Evolutionary conservation across 345 rosid genomes (phyloP), one percentile per base, ranked within the genome.

Genomic region (Toxicodendron radicans): DNA sequence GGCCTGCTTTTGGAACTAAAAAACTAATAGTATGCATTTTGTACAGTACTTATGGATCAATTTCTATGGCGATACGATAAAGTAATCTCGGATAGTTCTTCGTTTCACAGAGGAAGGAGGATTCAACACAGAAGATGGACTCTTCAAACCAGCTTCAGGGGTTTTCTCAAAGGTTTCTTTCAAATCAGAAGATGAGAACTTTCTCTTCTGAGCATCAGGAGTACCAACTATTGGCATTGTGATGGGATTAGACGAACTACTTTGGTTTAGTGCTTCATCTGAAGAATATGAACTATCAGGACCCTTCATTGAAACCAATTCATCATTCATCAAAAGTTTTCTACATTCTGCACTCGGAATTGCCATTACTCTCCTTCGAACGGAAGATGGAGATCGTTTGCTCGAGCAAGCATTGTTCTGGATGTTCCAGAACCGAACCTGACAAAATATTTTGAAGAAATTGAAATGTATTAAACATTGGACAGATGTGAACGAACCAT

Each of bases 51-150:
- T 46, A 17, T 30, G 18, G 18, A 48, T 43, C 41, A 53, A 67
- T 46, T 46, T 77, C 78, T 65, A 76, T 12, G 87, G 81, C 68
- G 87, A 76, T 68, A 84, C 86, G 27, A 87, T 72, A 66, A 95
- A 93, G 82, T 95, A 95, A 84, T 95, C 97, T 51, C 92, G 83
- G 73, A 95, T 93, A 11, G 96, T 95, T 84, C 82, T 88, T 70
- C 97, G 85, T 88, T 88, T 92, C 81, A 87, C 79, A 0, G 98
- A 93, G 78, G 96, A 88, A 74, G 95, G 99, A 49, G 93, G 96
- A 60, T 84, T 90, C 81, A 93, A 71, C 14, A 95, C 97, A 49
- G 98, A 95, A 57, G 92, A 85, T 46, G 99, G 99, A 78, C 97
- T 91, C 53, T 80, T 64, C 77, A 66, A 27, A 14, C 80, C 45